These are phyloP conservation scores for Kandelia obovata DNA, from an alignment of 345 rosid species.

Conservation along the genomic window DNA sequence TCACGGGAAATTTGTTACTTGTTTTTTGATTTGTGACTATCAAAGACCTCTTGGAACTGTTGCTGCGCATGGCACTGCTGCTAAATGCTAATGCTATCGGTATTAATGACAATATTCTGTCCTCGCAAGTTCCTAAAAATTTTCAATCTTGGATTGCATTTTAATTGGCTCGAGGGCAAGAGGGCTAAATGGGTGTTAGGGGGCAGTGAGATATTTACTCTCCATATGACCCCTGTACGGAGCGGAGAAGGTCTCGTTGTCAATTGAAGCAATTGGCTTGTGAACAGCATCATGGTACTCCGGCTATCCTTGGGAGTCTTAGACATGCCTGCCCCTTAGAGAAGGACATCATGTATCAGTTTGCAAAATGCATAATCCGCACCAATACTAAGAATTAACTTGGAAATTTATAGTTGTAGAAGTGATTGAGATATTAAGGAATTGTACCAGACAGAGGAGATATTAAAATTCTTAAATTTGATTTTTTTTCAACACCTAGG, in stretches of 20 bases:
- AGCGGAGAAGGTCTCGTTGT: neutral
- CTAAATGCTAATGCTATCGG: too few species aligned
- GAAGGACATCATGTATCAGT: neutral
- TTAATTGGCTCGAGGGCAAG: too few species aligned
- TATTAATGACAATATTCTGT: too few species aligned
- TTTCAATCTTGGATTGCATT: too few species aligned
- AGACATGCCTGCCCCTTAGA: neutral
- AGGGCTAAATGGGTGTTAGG: neutral
- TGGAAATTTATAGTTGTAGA: neutral
- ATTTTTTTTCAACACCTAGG: neutral
- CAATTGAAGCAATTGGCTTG: neutral
- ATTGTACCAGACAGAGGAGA: neutral
- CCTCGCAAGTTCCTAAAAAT: too few species aligned
- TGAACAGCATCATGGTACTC: neutral
- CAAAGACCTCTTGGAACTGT: too few species aligned
- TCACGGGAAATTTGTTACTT: neutral
- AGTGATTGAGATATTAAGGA: too few species aligned
- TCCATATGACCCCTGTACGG: neutral
- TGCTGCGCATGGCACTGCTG: too few species aligned
- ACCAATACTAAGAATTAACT: neutral
- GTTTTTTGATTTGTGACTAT: too few species aligned
- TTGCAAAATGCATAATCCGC: neutral
- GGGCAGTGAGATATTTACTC: neutral
- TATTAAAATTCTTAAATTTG: too few species aligned
- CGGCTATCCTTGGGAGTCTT: neutral